phyloP scores from a whole-genome alignment of 2,329 filamentous ascomycete species.

The Didymosphaeria variabile region DNA sequence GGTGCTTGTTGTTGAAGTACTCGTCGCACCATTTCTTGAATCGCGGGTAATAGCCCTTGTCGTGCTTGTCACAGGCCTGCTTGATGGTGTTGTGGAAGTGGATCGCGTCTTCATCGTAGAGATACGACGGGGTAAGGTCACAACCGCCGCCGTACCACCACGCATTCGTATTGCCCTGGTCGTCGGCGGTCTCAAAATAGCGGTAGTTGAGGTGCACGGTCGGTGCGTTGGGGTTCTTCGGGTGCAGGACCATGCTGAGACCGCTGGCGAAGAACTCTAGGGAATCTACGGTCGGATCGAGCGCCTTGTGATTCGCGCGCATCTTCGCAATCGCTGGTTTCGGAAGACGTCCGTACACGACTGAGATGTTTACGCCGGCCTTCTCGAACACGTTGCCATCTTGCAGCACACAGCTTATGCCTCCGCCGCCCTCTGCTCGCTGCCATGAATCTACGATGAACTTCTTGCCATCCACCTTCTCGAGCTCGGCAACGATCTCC shows the following conservation, averaged over 20 bases:
- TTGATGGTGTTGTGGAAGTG: constrained; percentile 97
- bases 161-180: constrained; percentile 80
- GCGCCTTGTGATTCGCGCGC: constrained; percentile 92
- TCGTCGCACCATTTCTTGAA: constrained; percentile 99
- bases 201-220: constrained; percentile 98
- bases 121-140: constrained; percentile 90
- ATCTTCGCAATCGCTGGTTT: constrained; percentile 82
- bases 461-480: constrained; percentile 81
- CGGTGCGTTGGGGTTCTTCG: constrained; percentile 93
- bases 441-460: constrained; percentile 90
- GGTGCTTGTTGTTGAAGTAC: constrained; percentile 95
- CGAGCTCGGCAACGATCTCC: constrained; percentile 83
- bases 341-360: constrained; percentile 92
- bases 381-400: constrained; percentile 98
- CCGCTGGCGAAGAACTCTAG: constrained; percentile 96
- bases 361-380: constrained; percentile 91
- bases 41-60: constrained; percentile 87
- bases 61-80: constrained; percentile 90
- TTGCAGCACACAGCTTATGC: constrained; percentile 93
- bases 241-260: constrained; percentile 91
- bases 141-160: constrained; percentile 99
- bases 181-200: constrained; percentile 95
- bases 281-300: constrained; percentile 79
- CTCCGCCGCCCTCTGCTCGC: constrained; percentile 87
- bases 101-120: constrained; percentile 96